A percentile compares a stretch with the other conserved stretches of the same genome.
phyloP scores from a whole-genome alignment of 1,139 yeast species.

The Geotrichum armillariae region DNA sequence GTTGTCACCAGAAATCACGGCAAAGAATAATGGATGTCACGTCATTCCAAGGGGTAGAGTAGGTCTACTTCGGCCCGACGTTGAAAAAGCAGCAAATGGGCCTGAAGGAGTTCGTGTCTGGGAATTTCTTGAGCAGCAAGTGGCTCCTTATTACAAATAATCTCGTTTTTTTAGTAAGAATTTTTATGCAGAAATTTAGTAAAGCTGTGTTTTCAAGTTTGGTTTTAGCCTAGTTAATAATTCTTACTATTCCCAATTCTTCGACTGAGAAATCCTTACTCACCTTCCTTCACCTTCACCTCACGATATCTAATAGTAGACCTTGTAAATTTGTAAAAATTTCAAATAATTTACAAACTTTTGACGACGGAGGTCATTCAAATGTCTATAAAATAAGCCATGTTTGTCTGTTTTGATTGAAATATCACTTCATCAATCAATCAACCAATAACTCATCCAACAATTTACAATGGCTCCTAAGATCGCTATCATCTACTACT shows the following conservation, averaged over 20 bases:
- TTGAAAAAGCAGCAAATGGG: constrained; percentile 34
- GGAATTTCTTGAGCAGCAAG: constrained; percentile 36
- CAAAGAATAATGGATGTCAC: constrained; percentile 37
- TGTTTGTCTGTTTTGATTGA: neutral
- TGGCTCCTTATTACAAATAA: constrained; percentile 3
- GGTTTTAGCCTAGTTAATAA: too few species aligned
- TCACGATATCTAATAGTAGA: too few species aligned
- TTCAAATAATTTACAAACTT: too few species aligned
- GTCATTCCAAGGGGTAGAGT: constrained; percentile 42
- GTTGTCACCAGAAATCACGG: constrained; percentile 42
- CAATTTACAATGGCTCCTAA: constrained; percentile 45
- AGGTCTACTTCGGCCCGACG: constrained; percentile 36
- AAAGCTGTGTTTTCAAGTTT: too few species aligned
- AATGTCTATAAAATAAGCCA: neutral
- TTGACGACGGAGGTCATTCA: too few species aligned
- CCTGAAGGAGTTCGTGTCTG: constrained; percentile 38
- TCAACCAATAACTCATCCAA: neutral
- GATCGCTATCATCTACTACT: constrained; percentile 67
- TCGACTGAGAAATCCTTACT: too few species aligned
- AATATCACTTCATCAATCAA: neutral
- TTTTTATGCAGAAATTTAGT: neutral
- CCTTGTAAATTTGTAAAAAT: too few species aligned
- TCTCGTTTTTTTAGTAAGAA: neutral
- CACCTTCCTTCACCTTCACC: too few species aligned
- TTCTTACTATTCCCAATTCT: too few species aligned